Evolutionary conservation across 2,329 filamentous ascomycete species (phyloP).

Genomic region (Talaromyces sp.): DNA sequence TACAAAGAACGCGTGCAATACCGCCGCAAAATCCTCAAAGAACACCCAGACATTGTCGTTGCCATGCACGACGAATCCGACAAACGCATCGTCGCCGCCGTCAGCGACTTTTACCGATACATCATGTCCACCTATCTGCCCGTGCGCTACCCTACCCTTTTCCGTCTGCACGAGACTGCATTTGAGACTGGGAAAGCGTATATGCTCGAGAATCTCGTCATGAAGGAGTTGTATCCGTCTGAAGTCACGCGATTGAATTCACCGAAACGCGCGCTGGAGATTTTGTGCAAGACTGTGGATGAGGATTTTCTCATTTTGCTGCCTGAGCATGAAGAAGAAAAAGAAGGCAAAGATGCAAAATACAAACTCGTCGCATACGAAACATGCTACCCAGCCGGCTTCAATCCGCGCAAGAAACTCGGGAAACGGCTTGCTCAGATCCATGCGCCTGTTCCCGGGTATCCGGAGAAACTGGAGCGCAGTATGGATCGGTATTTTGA

Average conservation of each 20-base stretch:
- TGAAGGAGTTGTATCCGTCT: conserved; percentile 38
- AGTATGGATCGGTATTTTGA: conserved; percentile 30
- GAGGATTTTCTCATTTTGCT: conserved; percentile 58
- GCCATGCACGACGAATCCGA: conserved; percentile 36
- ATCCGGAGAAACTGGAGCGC: conserved; percentile 24
- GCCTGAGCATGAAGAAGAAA: conserved; percentile 27
- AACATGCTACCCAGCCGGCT: conserved; percentile 56
- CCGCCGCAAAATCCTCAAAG: conserved; percentile 44
- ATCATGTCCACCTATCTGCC: conserved; percentile 54
- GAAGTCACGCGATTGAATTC: conserved; percentile 25
- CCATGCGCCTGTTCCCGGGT: conserved; percentile 44
- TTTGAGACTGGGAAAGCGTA: conserved; percentile 22
- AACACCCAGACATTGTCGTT: conserved; percentile 39
- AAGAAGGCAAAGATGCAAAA: conserved; percentile 24
- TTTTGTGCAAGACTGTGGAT: conserved; percentile 52
- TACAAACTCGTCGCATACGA: conserved; percentile 56
- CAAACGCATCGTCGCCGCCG: conserved; percentile 40
- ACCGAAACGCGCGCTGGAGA: conserved; percentile 40
- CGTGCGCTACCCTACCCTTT: conserved; percentile 52
- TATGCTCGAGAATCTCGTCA: conserved; percentile 45
- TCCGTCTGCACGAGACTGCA: conserved; percentile 30
- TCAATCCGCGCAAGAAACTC: conserved; percentile 54
- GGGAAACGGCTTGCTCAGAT: conserved; percentile 50
- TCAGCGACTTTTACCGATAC: conserved; percentile 55
- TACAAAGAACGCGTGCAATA: conserved; percentile 50